phyloP scores from a whole-genome alignment of 1,139 yeast genomes.

The Saccharomyces hybrid region DNA sequence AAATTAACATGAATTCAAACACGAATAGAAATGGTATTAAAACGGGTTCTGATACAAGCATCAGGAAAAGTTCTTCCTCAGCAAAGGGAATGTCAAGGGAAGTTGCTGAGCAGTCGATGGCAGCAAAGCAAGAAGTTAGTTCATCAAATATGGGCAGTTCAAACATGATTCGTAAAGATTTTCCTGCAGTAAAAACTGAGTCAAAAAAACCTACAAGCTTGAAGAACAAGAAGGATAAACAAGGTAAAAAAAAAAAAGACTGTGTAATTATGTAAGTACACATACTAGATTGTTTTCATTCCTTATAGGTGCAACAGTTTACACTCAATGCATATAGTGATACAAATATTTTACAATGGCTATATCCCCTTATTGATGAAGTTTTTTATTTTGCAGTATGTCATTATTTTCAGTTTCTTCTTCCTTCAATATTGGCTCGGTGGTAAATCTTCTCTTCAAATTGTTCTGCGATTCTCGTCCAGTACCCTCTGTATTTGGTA shows the following conservation, averaged over 20 bases:
- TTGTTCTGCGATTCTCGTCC: conserved; percentile 7
- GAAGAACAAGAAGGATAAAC: conserved; percentile 5
- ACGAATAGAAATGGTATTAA: neutral
- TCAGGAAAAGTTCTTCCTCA: neutral
- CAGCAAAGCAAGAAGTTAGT: neutral
- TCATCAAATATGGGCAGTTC: neutral
- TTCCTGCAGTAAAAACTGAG: conserved; percentile 1
- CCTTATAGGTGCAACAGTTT: neutral
- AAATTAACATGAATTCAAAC: neutral
- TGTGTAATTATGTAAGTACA: conserved; percentile 36
- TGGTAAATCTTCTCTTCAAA: conserved; percentile 15
- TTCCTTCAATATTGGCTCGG: neutral
- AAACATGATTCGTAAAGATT: neutral
- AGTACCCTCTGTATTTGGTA: conserved; percentile 6
- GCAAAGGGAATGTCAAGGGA: neutral
- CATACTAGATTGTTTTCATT: neutral
- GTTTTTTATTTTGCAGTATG: neutral
- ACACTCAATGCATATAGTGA: neutral
- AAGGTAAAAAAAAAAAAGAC: conserved; percentile 29
- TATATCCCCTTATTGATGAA: neutral
- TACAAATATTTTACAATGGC: neutral
- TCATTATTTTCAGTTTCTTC: conserved; percentile 2
- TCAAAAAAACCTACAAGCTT: conserved; percentile 1
- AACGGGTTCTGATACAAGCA: neutral
- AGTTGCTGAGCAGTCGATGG: neutral